Conservation (phyloP, 2,329 filamentous ascomycete species). For the Zasmidium cellare region DNA sequence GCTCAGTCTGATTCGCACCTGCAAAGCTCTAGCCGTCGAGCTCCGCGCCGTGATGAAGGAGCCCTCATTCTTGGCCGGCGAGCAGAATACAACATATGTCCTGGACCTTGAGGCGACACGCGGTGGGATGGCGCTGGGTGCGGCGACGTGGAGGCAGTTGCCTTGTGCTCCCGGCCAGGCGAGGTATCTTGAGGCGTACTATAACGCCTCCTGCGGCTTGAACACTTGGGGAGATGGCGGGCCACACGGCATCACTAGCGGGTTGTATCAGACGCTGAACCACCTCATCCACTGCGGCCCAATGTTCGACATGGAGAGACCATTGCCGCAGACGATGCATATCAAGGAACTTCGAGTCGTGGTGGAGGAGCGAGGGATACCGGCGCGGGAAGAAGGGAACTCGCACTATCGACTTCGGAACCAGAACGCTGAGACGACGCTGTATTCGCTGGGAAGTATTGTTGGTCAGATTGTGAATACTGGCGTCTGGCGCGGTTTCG, state of each 20-base stretch:
- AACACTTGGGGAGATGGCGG: constrained; percentile 19
- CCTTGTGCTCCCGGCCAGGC: constrained; percentile 19
- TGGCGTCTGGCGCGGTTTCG: constrained; percentile 16
- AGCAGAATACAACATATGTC: constrained; percentile 11
- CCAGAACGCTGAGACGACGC: constrained; percentile 17
- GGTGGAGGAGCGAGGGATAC: constrained; percentile 8
- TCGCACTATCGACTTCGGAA: constrained; percentile 10
- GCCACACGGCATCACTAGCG: constrained; percentile 15
- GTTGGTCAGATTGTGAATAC: constrained; percentile 17
- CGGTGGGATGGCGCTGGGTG: constrained; percentile 11
- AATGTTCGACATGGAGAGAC: constrained; percentile 9
- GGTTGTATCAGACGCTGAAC: constrained; percentile 23
- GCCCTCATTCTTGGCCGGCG: constrained; percentile 5
- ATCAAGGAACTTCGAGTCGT: constrained; percentile 18
- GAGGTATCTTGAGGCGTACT: constrained; percentile 12
- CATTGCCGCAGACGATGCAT: constrained; percentile 12
- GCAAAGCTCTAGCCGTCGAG: constrained; percentile 17
- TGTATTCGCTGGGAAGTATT: constrained; percentile 17
- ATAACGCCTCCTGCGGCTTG: constrained; percentile 14
- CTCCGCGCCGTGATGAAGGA: constrained; percentile 14
- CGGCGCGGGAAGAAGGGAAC: constrained; percentile 3
- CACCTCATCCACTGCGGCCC: constrained; percentile 24
- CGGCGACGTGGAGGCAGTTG: constrained; percentile 17
- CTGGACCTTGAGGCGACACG: constrained; percentile 17
- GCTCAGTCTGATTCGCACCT: constrained; percentile 21